These are phyloP conservation scores for Aspergillus phoenicis DNA, from an alignment of 2,329 filamentous ascomycete species.

Conservation along the genomic window DNA sequence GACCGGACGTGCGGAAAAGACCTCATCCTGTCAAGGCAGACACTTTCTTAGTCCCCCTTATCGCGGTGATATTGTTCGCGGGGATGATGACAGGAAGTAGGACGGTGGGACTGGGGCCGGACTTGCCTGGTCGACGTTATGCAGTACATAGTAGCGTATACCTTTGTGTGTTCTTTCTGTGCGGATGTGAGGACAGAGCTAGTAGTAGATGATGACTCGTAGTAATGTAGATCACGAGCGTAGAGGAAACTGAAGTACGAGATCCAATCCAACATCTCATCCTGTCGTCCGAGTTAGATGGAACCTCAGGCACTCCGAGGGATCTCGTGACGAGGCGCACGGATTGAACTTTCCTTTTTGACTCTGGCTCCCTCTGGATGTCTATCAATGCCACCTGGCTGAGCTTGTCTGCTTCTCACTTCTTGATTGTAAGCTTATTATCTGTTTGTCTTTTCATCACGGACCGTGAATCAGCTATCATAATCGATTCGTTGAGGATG, in stretches of 20 bases:
- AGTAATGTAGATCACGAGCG: background rate
- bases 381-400: background rate
- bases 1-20: background rate
- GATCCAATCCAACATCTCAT: background rate
- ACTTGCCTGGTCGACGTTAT: background rate
- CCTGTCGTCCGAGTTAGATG: background rate
- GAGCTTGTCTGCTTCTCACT: background rate
- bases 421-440: background rate
- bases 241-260: background rate
- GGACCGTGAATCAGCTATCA: too few relatives aligned
- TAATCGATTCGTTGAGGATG: too few relatives aligned
- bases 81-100: background rate
- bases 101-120: background rate
- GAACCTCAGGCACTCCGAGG: background rate
- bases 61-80: background rate
- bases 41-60: background rate
- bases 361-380: background rate
- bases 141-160: background rate
- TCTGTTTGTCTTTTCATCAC: background rate
- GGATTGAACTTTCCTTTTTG: background rate
- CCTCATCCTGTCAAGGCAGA: slow-evolving; percentile 4
- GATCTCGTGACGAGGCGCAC: background rate
- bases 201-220: background rate
- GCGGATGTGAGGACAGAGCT: background rate
- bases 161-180: background rate